Percentiles rank a stretch among this genome's conserved stretches.
phyloP scores from a whole-genome alignment of 805 yeast genomes.

The Cyberlindnera suaveolens region DNA sequence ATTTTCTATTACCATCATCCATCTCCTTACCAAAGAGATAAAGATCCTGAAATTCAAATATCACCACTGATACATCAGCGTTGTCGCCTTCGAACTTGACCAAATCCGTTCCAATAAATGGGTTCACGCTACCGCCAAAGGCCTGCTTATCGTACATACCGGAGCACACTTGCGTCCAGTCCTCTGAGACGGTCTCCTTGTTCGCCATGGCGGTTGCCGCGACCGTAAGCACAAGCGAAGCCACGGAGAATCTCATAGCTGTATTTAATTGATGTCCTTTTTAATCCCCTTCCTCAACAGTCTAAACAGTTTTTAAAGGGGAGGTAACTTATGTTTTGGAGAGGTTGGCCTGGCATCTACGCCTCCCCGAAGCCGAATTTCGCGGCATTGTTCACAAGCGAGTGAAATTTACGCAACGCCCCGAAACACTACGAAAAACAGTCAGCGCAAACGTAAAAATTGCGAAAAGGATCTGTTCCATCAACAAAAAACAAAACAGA shows the following conservation, averaged over 20 bases:
- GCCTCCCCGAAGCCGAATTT: no score
- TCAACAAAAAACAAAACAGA: no score
- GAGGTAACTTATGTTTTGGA: no score
- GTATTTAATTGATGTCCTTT: no score
- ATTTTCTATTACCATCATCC: constrained; percentile 41
- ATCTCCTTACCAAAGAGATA: constrained; percentile 53
- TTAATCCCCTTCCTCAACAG: no score
- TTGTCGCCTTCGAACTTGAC: constrained; percentile 21
- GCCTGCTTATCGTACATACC: constrained; percentile 87
- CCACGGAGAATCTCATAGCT: not conserved
- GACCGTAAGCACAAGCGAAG: not conserved
- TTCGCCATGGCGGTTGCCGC: constrained; percentile 23
- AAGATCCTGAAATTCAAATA: constrained; percentile 81
- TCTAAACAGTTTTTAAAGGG: no score
- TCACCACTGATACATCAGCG: constrained; percentile 44
- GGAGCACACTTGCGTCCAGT: constrained; percentile 64
- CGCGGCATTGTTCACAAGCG: no score
- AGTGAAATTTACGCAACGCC: no score
- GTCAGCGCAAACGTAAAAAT: no score
- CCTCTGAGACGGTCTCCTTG: constrained; percentile 42
- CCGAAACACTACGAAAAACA: no score
- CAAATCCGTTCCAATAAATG: constrained; percentile 49
- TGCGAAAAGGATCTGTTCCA: no score
- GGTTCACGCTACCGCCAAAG: constrained; percentile 76
- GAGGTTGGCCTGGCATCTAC: no score